A percentile compares a stretch with the other conserved stretches of the same genome.
These are phyloP conservation scores for Alopecurus myosuroides DNA, from an alignment of 176 grass and related monocot genomes.

Conservation along the genomic window DNA sequence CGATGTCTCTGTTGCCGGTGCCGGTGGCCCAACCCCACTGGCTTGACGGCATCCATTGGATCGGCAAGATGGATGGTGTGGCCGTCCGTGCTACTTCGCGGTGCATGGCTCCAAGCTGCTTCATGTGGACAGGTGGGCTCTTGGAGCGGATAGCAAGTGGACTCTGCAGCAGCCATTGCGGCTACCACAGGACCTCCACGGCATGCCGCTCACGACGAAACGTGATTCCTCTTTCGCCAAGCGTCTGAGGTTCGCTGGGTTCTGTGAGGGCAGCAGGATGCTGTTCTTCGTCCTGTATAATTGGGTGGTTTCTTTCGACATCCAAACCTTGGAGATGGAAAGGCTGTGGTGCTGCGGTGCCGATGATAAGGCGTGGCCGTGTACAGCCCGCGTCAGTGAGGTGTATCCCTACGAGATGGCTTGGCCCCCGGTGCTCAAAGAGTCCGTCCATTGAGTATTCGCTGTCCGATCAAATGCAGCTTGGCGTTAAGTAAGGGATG, in stretches of 20 bases:
- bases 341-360: constrained; percentile 3
- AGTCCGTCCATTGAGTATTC: background rate
- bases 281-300: constrained; percentile 19
- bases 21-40: background rate
- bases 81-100: constrained; percentile 36
- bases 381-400: too few species aligned
- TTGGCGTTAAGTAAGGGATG: background rate
- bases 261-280: constrained; percentile 15
- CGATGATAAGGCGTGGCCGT: background rate
- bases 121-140: constrained; percentile 6
- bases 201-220: constrained; percentile 7
- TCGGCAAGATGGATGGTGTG: constrained; percentile 44
- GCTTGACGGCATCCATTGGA: constrained; percentile 26
- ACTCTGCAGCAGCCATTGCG: background rate
- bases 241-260: constrained; percentile 17
- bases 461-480: background rate
- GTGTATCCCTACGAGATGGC: constrained; percentile 26
- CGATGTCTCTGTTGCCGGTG: constrained; percentile 16
- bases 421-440: constrained; percentile 6
- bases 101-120: constrained; percentile 3
- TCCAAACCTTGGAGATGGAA: constrained; percentile 14
- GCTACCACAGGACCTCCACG: background rate
- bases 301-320: constrained; percentile 23
- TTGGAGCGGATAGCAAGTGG: constrained; percentile 31
- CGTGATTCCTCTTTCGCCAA: background rate